Evolutionary conservation across 2,329 filamentous ascomycete genomes (phyloP), one percentile per base, ranked within the genome.

Genomic region (Dothidotthia symphoricarpi): DNA sequence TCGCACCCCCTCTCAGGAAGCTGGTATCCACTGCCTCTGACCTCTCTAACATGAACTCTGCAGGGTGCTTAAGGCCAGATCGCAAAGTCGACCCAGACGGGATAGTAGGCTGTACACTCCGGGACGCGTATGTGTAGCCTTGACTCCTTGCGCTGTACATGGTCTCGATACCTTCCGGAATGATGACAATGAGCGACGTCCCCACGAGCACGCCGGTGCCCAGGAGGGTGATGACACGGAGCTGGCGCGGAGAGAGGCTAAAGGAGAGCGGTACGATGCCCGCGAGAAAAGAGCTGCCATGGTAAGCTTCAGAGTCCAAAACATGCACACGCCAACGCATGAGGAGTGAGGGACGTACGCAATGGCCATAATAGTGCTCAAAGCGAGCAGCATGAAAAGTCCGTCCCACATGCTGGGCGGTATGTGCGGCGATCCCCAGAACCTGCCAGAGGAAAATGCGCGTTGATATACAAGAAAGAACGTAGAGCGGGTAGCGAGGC

Each of bases 151-250:
- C 75, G 52, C 71, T 82, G 53, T 93, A 88, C 40, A 96, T 77
- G 3, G 93, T 91, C 63, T 96, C 90, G 43, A 97, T 84, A 25
- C 93, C 93, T 68, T 98, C 93, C 1, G 93, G 93, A 57, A 98
- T 95, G 61, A 98, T 97, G 22, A 98, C 89, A 49, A 97, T 91
- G 49, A 98, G 77, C 1, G 91, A 91, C 17, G 93, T 97, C 24
- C 93, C 93, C 12, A 98, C 90, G 7, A 98, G 75, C 34, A 98
- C 86, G 29, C 93, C 93, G 67, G 95, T 88, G 36, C 93, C 93
- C 63, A 97, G 80, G 40, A 89, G 90, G 15, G 91, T 94, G 63
- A 97, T 86, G 33, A 95, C 74, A 61, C 91, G 85, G 40, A 97
- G 74, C 67, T 95, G 88, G 28, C 88, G 87, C 43, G 86, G 82